A percentile compares a stretch with the other conserved stretches of the same genome.
Conservation (phyloP, 23 red algal species). For the Cyanidiococcus yangmingshanensis region DNA sequence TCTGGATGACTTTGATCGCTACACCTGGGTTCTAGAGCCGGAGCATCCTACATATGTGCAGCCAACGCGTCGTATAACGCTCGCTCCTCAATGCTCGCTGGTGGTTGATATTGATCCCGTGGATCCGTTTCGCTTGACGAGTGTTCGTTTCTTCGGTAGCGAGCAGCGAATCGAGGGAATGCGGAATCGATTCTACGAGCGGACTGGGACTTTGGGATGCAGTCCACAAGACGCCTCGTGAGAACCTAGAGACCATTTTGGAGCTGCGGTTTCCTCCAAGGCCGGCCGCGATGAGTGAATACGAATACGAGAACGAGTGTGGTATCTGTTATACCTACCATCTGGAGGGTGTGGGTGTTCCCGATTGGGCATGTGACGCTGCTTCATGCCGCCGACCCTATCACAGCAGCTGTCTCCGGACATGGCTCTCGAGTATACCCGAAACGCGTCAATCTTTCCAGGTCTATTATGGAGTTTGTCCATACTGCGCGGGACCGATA, state of each 20-base stretch:
- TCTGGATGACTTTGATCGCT: not conserved
- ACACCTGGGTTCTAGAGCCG: conserved; percentile 17
- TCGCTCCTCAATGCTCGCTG: conserved; percentile 9
- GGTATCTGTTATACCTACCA: conserved; percentile 5
- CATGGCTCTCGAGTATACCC: not conserved
- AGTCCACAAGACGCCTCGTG: not conserved
- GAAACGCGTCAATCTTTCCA: conserved; percentile 8
- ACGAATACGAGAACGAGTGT: not conserved
- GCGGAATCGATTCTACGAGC: not conserved
- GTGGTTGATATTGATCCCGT: not conserved
- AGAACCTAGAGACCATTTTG: not conserved
- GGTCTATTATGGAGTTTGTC: not conserved
- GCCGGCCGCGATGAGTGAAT: not conserved
- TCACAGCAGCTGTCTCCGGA: conserved; percentile 1
- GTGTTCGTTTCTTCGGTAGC: not conserved
- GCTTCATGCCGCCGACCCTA: conserved; percentile 1
- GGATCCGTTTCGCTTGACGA: not conserved
- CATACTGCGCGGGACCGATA: conserved; percentile 8
- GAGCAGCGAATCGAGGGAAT: not conserved
- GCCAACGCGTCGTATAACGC: not conserved
- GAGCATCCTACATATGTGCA: conserved; percentile 7
- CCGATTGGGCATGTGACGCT: not conserved
- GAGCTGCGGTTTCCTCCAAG: not conserved
- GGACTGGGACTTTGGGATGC: not conserved
- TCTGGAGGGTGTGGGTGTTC: conserved; percentile 4